Evolutionary conservation across 768 basidiomycete species (phyloP).

Genomic region (Mycena rosella): DNA sequence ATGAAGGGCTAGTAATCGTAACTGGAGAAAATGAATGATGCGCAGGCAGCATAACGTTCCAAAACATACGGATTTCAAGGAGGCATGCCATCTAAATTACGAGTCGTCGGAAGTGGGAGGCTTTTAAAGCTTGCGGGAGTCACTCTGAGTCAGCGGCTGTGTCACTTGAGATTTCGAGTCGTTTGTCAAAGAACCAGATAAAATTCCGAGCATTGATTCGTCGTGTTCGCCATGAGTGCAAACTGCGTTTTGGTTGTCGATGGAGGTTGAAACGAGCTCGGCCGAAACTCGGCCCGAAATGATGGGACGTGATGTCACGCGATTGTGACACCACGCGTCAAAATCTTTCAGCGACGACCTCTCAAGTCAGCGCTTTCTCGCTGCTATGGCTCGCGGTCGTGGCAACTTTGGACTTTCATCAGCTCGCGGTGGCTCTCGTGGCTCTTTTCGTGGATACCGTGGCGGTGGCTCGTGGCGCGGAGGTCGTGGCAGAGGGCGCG

Average conservation of each 20-base stretch:
- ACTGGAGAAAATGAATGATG: not conserved
- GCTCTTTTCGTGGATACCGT: conserved; percentile 62
- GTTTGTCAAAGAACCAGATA: too few species aligned
- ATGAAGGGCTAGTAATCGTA: not conserved
- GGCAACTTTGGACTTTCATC: conserved; percentile 71
- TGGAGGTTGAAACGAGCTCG: too few species aligned
- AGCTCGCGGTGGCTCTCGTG: conserved; percentile 57
- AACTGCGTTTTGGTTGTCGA: too few species aligned
- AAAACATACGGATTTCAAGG: conserved; percentile 13
- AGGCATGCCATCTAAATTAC: conserved; percentile 2
- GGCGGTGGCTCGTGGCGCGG: conserved; percentile 65
- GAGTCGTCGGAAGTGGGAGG: too few species aligned
- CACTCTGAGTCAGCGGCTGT: too few species aligned
- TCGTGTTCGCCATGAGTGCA: too few species aligned
- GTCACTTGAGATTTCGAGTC: too few species aligned
- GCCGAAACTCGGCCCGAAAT: not conserved
- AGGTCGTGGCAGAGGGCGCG: conserved; percentile 68
- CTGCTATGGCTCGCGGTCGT: conserved; percentile 64
- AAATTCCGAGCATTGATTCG: too few species aligned
- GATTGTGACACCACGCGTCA: conserved; percentile 15
- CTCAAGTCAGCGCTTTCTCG: conserved; percentile 11
- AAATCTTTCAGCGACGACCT: not conserved
- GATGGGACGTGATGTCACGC: conserved; percentile 11
- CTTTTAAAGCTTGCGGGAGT: too few species aligned
- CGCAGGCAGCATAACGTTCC: not conserved